Evolutionary conservation across 768 basidiomycete genomes (phyloP).

Genomic region (Pisolithus orientalis): DNA sequence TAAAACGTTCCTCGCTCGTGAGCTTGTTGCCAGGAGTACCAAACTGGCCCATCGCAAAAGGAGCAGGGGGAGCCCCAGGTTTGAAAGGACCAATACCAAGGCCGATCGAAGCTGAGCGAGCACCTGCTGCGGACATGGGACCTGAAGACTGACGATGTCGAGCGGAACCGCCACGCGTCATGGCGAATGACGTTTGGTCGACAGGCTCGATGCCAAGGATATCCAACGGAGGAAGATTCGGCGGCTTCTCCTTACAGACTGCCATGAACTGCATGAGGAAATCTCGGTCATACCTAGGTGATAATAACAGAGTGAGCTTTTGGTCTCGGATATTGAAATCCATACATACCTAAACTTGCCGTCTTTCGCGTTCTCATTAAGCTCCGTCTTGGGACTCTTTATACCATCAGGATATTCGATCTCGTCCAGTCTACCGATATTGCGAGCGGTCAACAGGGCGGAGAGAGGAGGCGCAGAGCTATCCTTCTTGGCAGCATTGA

Average conservation of each 20-base stretch:
- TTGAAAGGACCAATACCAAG: conserved; percentile 38
- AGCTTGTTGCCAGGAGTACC: conserved; percentile 48
- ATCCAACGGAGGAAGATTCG: conserved; percentile 80
- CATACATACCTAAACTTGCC: conserved; percentile 77
- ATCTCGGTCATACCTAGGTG: conserved; percentile 78
- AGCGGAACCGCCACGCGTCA: conserved; percentile 61
- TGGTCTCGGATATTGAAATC: neutral
- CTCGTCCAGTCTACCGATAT: conserved; percentile 74
- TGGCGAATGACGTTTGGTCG: conserved; percentile 43
- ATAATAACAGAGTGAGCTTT: neutral
- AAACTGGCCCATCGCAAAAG: conserved; percentile 69
- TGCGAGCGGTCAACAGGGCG: conserved; percentile 73
- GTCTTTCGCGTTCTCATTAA: conserved; percentile 77
- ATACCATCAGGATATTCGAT: conserved; percentile 81
- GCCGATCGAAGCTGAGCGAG: conserved; percentile 46
- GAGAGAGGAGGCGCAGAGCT: conserved; percentile 34
- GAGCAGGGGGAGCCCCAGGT: conserved; percentile 17
- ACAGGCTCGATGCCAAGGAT: conserved; percentile 85
- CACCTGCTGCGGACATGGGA: conserved; percentile 34
- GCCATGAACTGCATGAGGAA: conserved; percentile 97
- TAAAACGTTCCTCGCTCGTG: conserved; percentile 66
- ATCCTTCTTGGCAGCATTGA: conserved; percentile 45
- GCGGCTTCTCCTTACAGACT: conserved; percentile 93
- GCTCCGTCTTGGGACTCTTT: conserved; percentile 73
- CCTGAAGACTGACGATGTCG: conserved; percentile 46